Conservation (phyloP, 2,329 filamentous ascomycete species). For the Arthrobotrys conoides region DNA sequence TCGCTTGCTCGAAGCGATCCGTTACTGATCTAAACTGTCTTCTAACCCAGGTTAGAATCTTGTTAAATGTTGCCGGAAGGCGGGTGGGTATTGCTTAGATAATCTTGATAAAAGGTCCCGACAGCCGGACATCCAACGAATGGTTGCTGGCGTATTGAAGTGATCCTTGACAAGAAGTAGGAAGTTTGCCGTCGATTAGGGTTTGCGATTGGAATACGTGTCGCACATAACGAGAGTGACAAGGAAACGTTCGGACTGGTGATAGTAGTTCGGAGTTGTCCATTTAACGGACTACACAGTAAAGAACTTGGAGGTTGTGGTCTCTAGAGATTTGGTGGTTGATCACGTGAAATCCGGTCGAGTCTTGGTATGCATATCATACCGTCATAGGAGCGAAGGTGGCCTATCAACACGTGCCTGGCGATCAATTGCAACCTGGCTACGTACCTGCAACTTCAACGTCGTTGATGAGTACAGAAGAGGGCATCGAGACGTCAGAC, state of each 20-base stretch:
- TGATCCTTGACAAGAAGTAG: constrained; percentile 10
- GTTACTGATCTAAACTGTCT: background rate
- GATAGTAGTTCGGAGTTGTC: constrained; percentile 3
- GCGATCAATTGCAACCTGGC: background rate
- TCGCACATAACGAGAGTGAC: constrained; percentile 4
- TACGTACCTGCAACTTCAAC: constrained; percentile 11
- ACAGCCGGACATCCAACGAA: background rate
- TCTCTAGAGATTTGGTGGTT: background rate
- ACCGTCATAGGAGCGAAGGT: constrained; percentile 19
- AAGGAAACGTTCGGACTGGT: constrained; percentile 10
- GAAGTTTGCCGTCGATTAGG: constrained; percentile 5
- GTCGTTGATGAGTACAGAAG: background rate
- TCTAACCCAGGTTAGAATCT: constrained; percentile 9
- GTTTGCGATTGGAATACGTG: background rate
- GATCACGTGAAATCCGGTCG: constrained; percentile 8
- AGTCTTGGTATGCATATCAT: constrained; percentile 11
- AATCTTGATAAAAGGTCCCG: background rate
- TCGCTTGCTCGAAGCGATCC: constrained; percentile 29
- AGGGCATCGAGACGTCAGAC: constrained; percentile 16
- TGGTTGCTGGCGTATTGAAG: background rate
- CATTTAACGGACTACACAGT: background rate
- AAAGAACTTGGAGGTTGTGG: constrained; percentile 11
- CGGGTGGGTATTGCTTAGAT: constrained; percentile 13
- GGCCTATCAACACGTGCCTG: constrained; percentile 35
- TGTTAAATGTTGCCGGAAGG: background rate